Base-by-base conservation (phyloP, 2,329 filamentous ascomycete species). In the Neophaeococcomyces aloes region DNA sequence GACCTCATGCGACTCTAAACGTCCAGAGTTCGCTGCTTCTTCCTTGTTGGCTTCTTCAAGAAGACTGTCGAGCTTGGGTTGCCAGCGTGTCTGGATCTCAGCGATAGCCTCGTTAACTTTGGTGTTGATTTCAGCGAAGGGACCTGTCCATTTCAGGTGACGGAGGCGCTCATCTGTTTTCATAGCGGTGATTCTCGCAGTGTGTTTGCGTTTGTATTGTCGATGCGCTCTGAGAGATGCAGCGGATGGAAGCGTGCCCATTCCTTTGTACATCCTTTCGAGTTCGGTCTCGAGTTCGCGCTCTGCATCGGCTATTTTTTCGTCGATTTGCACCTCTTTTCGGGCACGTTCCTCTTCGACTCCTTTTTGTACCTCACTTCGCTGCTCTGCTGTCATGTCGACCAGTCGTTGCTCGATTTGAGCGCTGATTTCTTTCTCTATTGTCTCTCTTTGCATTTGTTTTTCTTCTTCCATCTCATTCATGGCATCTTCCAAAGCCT, bases 1-100 rank as follows among this genome's bases (percentile, higher is more conserved):
- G 23, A 70, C 62, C n/a, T 60, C 47, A 8, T 59, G 50, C 10
- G 55, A 49, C n/a, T 51, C 42, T 40, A 61, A 38, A 2, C 57
- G 54, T 31, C 57, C 54, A 18, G 57, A 51, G 13, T 47, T 45
- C 19, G 54, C 49, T 18, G 56, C 50, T n/a, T 49, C 35, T 5
- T 49, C 35, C 4, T 36, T 29, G 7, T 42, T 33, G 10, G 33
- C 37, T n/a, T 34, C 30, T 17, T 42, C 21, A n/a, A 18, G 29
- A 4, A 42, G 21, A 15, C 29, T 15, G 10, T 32, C 21, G 4
- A 35, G 33, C 35, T 29, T 44, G 14, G 34, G 19, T 37, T 45
- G 18, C 14, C 33, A 32, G 13, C 46, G 38, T 42, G 49, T 32
- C 38, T 37, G 13, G 27, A 78, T 83, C 57, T 83, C 78, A 81